Evolutionary conservation across 139 green algal genomes (phyloP), one percentile per base, ranked within the genome.

Genomic region (Closterium sp.): DNA sequence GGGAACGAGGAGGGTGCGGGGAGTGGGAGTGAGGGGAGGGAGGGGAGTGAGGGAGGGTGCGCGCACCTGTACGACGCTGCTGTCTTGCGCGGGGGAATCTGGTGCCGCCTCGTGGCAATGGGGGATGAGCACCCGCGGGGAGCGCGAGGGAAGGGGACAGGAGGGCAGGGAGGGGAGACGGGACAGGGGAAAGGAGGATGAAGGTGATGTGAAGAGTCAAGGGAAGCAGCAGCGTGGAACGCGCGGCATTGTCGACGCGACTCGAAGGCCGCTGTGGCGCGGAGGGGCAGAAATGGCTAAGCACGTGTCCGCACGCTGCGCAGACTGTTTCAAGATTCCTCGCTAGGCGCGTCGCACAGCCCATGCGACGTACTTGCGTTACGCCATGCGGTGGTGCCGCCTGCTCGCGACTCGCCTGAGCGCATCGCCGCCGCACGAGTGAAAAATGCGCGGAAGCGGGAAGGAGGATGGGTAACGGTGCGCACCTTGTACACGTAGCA

Each of bases 401-500:
- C 13, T 22, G 17, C 62, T 79, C 62, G 62, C 19, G 17, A 79
- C 62, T 79, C 4, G 62, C 62, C 62, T 79, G 62, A 27, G 62
- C 62, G 17, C 62, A 24, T 27, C 5, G 38, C 38, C 5, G 7
- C 38, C 0, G 38, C 38, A 50, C 38, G 38, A 11, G 13, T 50
- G 0, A 50, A 0, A 13, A 50, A 50, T 50, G 38, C 5, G 38
- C 38, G 38, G 38, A 50, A 50, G 38, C 38, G 38, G 38, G 38
- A 50, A 50, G 38, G 38, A 50, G 38, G 38, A 13, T 50, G 38
- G 1, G 62, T 27, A 13, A 5, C 62, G 17, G 2, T 5, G 62
- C 62, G 62, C 62, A 92, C 86, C 89, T 93, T 93, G 32, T 93
- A 93, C 9, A 93, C 90, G 73, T 93, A 93, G 32, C 90, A 93